A percentile compares a stretch with the other conserved stretches of the same genome.
These are phyloP conservation scores for Nakaseomyces bracarensis DNA, from an alignment of 1,139 yeast species.

Conservation along the genomic window DNA sequence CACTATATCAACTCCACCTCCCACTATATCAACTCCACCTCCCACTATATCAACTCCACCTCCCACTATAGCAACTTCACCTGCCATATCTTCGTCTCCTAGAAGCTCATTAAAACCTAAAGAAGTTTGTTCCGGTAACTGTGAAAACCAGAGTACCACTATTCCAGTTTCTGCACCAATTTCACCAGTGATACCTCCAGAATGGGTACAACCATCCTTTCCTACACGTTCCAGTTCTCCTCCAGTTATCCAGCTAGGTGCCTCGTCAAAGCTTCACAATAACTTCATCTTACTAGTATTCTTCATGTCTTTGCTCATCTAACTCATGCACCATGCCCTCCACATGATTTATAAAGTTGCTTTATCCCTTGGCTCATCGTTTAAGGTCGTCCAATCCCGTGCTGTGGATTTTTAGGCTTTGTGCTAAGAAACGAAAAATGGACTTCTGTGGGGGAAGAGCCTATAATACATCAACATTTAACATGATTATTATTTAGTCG, in stretches of 20 bases:
- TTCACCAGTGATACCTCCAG: not conserved
- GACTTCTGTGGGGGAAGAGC: not conserved
- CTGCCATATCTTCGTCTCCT: too few relatives aligned
- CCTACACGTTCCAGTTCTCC: not conserved
- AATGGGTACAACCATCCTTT: not conserved
- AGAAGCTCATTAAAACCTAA: slow-evolving; percentile 3
- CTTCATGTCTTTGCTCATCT: not conserved
- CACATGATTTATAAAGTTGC: too few relatives aligned
- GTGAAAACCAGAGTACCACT: not conserved
- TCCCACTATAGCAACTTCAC: not conserved
- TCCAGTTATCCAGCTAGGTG: too few relatives aligned
- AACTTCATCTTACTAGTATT: not conserved
- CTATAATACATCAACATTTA: too few relatives aligned
- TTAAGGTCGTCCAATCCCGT: not conserved
- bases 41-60: not conserved
- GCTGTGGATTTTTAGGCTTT: not conserved
- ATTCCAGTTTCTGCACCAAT: not conserved
- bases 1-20: not conserved
- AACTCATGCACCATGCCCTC: too few relatives aligned
- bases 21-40: not conserved
- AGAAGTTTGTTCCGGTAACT: not conserved
- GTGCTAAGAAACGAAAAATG: not conserved
- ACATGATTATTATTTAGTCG: too few relatives aligned
- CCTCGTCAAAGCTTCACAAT: too few relatives aligned
- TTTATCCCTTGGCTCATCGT: too few relatives aligned